Evolutionary conservation across 495 filamentous ascomycete genomes (phyloP), one percentile per base, ranked within the genome.

Genomic region (Collariella sp.): DNA sequence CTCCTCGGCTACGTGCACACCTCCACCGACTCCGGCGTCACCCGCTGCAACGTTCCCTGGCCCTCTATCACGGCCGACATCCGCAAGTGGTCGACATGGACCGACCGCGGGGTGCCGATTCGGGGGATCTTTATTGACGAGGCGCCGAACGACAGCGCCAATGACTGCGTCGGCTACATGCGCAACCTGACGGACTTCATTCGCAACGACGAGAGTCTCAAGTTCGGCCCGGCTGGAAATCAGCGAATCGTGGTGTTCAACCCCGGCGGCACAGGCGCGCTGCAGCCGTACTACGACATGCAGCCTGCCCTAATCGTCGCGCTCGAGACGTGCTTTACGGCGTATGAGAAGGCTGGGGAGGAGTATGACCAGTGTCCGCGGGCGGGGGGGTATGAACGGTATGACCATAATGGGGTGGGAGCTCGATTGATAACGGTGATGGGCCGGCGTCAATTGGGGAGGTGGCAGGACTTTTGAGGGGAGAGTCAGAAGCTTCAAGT

Each of bases 1-100:
- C 67, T 73, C 3, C 46, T 79, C 31, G 77, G 77, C n/a, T 80
- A 79, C 56, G 71, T 79, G 9, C 67, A 64, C 24, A 79, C 75
- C 2, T 34, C 46, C 1, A 70, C 69, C 46, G 65, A 58, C 50
- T 31, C 16, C 5, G 55, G 55, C 38, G 18, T 7, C 12, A 58
- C 55, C 2, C 55, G 55, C 15, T 58, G 64, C 18, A 55, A 58
- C 3, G 55, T 67, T 1, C 58, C 64, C 15, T 59, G 61, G 36
- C 56, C 57, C 4, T 55, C 50, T 0, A 62, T 80, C 36, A 54
- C 64, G n/a, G 54, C 50, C 1, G 66, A 79, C 35, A 65, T 80
- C 45, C 54, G 60, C 16, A 65, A 41, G 7, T 81, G 78, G 55
- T 62, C 68, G 2, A 58, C 57, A 18, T 79, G 77, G 76, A 26